Evolutionary conservation across 164 flowering plant genomes (phyloP).

Genomic region (Vitis amurensis): DNA sequence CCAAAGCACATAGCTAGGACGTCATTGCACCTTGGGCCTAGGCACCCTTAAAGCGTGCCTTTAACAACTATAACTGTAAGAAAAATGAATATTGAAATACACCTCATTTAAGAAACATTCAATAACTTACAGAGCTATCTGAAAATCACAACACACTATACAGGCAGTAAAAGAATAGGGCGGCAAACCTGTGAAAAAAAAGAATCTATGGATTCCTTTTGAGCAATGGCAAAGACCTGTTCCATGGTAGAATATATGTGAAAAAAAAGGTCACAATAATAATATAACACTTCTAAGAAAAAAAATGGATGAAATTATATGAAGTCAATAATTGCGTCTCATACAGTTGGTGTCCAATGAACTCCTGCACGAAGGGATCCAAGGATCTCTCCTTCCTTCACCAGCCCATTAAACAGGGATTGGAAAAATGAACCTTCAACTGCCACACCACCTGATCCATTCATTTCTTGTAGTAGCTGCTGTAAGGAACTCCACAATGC

Average conservation of each 20-base stretch:
- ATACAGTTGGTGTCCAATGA: slow-evolving; percentile 95
- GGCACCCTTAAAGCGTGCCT: too few relatives aligned
- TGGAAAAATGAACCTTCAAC: slow-evolving; percentile 86
- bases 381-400: slow-evolving; percentile 80
- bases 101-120: background rate
- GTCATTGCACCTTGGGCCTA: too few relatives aligned
- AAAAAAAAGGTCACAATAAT: background rate
- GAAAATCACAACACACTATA: background rate
- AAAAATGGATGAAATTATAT: background rate
- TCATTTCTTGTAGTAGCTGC: slow-evolving; percentile 64
- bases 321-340: slow-evolving; percentile 16
- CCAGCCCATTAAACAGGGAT: slow-evolving; percentile 72
- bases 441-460: slow-evolving; percentile 81
- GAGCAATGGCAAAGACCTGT: slow-evolving; percentile 92
- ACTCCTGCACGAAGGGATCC: slow-evolving; percentile 96
- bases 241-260: background rate
- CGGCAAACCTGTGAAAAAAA: slow-evolving; percentile 85
- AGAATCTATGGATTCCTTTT: slow-evolving; percentile 86
- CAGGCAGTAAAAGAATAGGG: background rate
- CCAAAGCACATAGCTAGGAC: too few relatives aligned
- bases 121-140: too few relatives aligned
- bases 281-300: background rate
- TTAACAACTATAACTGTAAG: too few relatives aligned
- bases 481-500: slow-evolving; percentile 83
- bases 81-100: background rate